Percentiles rank a stretch among this genome's conserved stretches.
Evolutionary conservation across 2,329 filamentous ascomycete species (phyloP).

Genomic region (Hypoxylon sp.): DNA sequence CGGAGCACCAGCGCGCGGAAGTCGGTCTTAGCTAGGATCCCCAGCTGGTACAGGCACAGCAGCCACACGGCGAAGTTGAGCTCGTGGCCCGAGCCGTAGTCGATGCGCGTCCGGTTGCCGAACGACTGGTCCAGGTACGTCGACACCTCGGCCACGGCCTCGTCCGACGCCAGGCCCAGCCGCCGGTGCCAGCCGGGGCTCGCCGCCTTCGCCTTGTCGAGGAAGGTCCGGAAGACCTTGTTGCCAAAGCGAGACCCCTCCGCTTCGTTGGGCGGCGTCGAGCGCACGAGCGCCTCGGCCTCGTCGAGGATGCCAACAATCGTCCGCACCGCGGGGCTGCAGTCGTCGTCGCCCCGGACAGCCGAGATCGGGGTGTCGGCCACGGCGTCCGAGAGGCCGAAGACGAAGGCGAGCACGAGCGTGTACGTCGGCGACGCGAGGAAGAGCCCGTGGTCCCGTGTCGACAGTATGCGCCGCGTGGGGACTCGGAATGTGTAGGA

Average conservation of each 20-base stretch:
- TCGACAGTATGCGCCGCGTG: constrained; percentile 80
- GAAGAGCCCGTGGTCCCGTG: constrained; percentile 82
- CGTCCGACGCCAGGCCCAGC: constrained; percentile 60
- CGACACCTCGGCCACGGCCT: constrained; percentile 73
- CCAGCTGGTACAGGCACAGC: constrained; percentile 87
- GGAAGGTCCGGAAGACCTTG: constrained; percentile 83
- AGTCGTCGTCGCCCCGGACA: constrained; percentile 56
- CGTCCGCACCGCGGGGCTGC: constrained; percentile 67
- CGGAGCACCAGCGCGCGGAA: constrained; percentile 78
- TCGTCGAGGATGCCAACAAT: constrained; percentile 76
- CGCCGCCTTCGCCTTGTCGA: constrained; percentile 71
- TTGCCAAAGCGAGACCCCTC: constrained; percentile 94
- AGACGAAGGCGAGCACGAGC: constrained; percentile 84
- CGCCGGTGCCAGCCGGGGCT: constrained; percentile 68
- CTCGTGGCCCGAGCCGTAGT: constrained; percentile 97
- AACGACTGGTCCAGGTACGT: constrained; percentile 85
- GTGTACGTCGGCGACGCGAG: constrained; percentile 76
- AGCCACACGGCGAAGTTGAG: constrained; percentile 97
- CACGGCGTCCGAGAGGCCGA: constrained; percentile 84
- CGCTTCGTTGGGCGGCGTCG: constrained; percentile 83
- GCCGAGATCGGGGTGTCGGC: constrained; percentile 72
- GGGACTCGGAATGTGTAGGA: constrained; percentile 71
- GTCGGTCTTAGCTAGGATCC: constrained; percentile 67
- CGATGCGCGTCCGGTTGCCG: constrained; percentile 85
- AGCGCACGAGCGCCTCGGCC: constrained; percentile 70